Evolutionary conservation across 345 rosid genomes (phyloP).

Genomic region (Trapa bicornis): DNA sequence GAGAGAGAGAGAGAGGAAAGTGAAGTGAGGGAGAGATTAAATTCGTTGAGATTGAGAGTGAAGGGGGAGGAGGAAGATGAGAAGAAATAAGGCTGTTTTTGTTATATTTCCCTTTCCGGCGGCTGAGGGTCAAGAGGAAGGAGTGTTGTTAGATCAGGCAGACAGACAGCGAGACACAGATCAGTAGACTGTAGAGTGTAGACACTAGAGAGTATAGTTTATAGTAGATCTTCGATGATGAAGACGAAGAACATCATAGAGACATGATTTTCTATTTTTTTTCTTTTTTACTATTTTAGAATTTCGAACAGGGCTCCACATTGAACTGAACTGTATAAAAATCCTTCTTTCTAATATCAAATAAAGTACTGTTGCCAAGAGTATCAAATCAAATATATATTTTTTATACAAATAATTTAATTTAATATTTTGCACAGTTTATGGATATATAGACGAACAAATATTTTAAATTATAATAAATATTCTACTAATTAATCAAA

Average conservation of each 20-base stretch:
- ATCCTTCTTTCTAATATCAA: no score
- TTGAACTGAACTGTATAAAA: no score
- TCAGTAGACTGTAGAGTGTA: background rate
- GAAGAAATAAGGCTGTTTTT: slow-evolving; percentile 16
- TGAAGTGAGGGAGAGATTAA: background rate
- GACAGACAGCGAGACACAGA: background rate
- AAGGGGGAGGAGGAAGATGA: background rate
- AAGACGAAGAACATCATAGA: background rate
- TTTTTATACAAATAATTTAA: no score
- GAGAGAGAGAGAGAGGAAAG: no score
- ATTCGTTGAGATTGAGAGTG: background rate
- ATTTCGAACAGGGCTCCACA: background rate
- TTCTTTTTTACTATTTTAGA: background rate
- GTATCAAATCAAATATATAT: no score
- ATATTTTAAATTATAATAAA: no score
- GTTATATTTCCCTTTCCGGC: slow-evolving; percentile 2
- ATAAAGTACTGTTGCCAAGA: no score
- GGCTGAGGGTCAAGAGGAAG: background rate
- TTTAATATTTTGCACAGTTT: no score
- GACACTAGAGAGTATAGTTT: background rate
- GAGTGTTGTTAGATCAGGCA: background rate
- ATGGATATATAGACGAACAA: no score
- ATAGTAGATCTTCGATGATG: background rate
- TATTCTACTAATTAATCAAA: no score
- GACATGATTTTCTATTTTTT: background rate